Evolutionary conservation across 2,329 filamentous ascomycete genomes (phyloP).

Genomic region (Neurospora sp.): DNA sequence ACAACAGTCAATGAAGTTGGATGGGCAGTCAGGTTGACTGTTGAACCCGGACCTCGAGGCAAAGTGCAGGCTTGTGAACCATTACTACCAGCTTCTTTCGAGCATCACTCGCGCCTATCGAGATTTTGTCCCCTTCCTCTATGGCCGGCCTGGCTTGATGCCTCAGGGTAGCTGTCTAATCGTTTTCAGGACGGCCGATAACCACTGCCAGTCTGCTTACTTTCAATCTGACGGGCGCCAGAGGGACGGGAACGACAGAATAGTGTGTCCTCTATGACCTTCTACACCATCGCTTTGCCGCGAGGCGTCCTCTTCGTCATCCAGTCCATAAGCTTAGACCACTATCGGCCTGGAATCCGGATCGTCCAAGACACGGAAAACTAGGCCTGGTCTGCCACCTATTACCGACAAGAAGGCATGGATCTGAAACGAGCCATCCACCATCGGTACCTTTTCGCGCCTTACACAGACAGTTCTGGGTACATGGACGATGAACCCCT

Average conservation of each 20-base stretch:
- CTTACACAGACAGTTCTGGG: neutral
- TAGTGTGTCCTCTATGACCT: neutral
- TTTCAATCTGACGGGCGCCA: neutral
- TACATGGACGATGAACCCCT: neutral
- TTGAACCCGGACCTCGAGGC: neutral
- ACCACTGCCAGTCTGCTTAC: neutral
- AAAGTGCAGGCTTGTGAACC: neutral
- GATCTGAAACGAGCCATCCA: constrained; percentile 29
- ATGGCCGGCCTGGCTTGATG: neutral
- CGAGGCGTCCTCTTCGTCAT: neutral
- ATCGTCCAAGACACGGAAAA: constrained; percentile 12
- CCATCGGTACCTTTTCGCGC: constrained; percentile 20
- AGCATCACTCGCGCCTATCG: neutral
- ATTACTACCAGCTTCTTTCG: neutral
- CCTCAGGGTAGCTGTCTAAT: neutral
- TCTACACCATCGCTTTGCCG: neutral
- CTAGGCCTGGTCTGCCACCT: constrained; percentile 16
- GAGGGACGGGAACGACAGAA: neutral
- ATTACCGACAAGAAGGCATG: constrained; percentile 18
- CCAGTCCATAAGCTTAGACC: neutral
- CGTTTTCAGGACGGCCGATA: neutral
- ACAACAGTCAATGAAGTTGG: neutral
- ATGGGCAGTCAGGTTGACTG: neutral
- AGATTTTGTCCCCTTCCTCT: neutral
- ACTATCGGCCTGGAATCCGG: constrained; percentile 5